These are phyloP conservation scores for Chrysoporthe cubensis DNA, from an alignment of 2,329 filamentous ascomycete species.

Conservation along the genomic window DNA sequence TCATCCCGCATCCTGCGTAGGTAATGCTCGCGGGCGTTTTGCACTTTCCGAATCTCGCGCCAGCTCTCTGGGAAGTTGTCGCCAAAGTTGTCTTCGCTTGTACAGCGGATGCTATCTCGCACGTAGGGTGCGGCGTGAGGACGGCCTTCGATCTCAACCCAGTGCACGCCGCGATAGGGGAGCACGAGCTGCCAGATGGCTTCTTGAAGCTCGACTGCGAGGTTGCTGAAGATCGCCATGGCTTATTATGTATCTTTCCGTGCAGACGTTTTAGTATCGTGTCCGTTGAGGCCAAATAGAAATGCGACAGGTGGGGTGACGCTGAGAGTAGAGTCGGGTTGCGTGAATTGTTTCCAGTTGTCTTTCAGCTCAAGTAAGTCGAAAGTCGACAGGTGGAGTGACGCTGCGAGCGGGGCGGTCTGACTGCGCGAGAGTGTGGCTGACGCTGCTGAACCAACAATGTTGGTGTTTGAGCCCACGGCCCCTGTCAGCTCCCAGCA, in stretches of 20 bases:
- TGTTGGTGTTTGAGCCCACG: too few relatives aligned
- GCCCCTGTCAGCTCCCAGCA: too few relatives aligned
- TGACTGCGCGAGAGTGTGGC: too few relatives aligned
- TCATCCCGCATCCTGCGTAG: background rate
- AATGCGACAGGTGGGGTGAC: too few relatives aligned
- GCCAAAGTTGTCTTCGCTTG: background rate
- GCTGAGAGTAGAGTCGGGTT: too few relatives aligned
- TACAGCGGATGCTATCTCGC: conserved; percentile 1
- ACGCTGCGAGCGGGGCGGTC: too few relatives aligned
- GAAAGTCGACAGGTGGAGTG: too few relatives aligned
- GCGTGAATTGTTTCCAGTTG: too few relatives aligned
- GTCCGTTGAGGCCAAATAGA: too few relatives aligned
- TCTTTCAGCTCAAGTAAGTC: too few relatives aligned
- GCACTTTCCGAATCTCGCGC: too few relatives aligned
- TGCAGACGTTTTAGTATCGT: background rate
- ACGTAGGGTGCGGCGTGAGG: background rate
- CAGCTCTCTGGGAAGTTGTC: background rate
- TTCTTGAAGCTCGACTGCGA: conserved; percentile 9
- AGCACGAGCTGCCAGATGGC: conserved; percentile 9
- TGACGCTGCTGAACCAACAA: too few relatives aligned
- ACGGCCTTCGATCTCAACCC: conserved; percentile 8
- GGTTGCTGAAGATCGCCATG: conserved; percentile 15
- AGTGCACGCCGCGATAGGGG: conserved; percentile 6
- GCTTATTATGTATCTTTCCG: background rate
- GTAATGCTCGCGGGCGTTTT: background rate